Percentiles rank a stretch among this genome's conserved stretches.
Evolutionary conservation across 139 green algal genomes (phyloP).

Genomic region (Penium margaritaceum): DNA sequence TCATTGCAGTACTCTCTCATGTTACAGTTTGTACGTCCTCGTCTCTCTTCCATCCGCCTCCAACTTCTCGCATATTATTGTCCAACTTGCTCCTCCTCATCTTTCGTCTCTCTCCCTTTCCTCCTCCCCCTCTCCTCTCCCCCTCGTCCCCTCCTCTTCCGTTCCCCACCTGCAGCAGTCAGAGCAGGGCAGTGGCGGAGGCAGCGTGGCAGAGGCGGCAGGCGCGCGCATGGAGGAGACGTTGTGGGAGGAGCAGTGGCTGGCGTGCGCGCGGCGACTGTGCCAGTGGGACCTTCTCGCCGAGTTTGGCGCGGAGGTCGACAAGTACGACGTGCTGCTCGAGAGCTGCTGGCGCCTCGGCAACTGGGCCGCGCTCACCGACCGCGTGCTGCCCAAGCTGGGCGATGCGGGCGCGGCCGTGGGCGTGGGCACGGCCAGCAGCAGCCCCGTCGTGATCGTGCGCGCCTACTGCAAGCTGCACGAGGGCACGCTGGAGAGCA

Average conservation of each 20-base stretch:
- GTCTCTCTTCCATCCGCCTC: too few relatives aligned
- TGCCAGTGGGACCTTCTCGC: slow-evolving; percentile 85
- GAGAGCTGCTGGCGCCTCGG: slow-evolving; percentile 66
- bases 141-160: too few relatives aligned
- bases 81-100: too few relatives aligned
- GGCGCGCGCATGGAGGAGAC: too few relatives aligned
- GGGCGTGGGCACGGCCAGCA: slow-evolving; percentile 68
- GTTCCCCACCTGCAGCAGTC: neutral
- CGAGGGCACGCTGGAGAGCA: slow-evolving; percentile 17
- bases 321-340: slow-evolving; percentile 67
- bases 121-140: too few relatives aligned
- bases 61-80: too few relatives aligned
- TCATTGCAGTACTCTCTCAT: too few relatives aligned
- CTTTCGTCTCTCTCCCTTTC: too few relatives aligned
- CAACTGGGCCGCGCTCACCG: slow-evolving; percentile 73
- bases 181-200: neutral
- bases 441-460: slow-evolving; percentile 60
- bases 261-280: slow-evolving; percentile 68
- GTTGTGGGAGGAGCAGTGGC: slow-evolving; percentile 80
- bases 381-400: slow-evolving; percentile 53
- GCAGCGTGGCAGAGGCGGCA: slow-evolving; percentile 48
- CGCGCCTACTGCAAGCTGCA: slow-evolving; percentile 33
- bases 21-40: too few relatives aligned
- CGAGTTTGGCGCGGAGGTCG: slow-evolving; percentile 66
- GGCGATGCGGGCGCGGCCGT: slow-evolving; percentile 48